Evolutionary conservation across 768 basidiomycete genomes (phyloP), one percentile per base, ranked within the genome.

Genomic region (Tulasnella sp.): DNA sequence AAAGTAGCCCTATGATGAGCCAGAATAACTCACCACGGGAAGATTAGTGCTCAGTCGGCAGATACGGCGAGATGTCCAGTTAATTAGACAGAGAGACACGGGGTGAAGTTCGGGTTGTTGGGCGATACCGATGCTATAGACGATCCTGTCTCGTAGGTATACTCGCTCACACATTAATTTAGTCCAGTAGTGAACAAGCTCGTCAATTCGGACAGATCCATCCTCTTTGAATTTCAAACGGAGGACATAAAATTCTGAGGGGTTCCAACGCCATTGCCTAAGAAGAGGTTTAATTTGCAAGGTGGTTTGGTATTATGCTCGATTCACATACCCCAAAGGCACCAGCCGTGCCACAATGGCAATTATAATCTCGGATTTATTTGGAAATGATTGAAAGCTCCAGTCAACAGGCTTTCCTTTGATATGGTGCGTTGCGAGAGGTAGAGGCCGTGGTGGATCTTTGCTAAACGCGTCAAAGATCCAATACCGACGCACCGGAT

Each of bases 301-400:
- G n/a, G n/a, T n/a, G n/a, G n/a, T n/a, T n/a, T n/a, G n/a, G n/a
- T n/a, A n/a, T n/a, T n/a, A n/a, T n/a, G n/a, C n/a, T n/a, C n/a
- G 34, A 29, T 0, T 7, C 8, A 13, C 12, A 8, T 28, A 16
- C 20, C 48, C 15, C 12, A 20, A n/a, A 8, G 37, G 28, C 9
- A 19, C 16, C n/a, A n/a, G n/a, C n/a, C n/a, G n/a, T n/a, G 48
- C 25, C 22, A 43, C 49, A 34, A 47, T 47, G 19, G 34, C 49
- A 10, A 51, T 16, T 42, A 51, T 51, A 10, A 41, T 42, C 39
- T 51, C 49, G 27, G 49, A 22, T 10, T n/a, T 51, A 16, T 34
- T 32, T 16, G 39, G 37, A 32, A 31, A 41, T 42, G 34, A 42
- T 42, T 51, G 29, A 31, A 51, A 51, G n/a, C 44, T 51, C 49